A percentile compares a stretch with the other conserved stretches of the same genome.
These are phyloP conservation scores for Trypanosoma avium DNA, from an alignment of 208 protist species.

Conservation along the genomic window DNA sequence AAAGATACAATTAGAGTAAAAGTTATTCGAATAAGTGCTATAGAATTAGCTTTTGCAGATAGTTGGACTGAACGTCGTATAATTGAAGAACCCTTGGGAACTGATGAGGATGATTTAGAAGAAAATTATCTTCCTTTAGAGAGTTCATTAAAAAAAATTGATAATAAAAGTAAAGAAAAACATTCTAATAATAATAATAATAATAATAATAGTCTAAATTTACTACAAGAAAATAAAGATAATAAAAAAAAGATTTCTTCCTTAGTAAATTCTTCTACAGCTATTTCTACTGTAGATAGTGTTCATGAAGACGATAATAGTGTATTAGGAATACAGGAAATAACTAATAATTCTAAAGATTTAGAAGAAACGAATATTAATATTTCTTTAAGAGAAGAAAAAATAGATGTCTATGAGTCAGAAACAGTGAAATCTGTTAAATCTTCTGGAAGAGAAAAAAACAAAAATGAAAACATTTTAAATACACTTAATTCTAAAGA, in stretches of 20 bases:
- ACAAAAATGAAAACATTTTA: too few species aligned
- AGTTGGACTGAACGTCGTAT: slow-evolving; percentile 26
- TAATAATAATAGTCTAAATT: too few species aligned
- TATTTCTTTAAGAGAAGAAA: too few species aligned
- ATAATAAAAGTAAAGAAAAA: background rate
- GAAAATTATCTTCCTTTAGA: background rate
- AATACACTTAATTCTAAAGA: too few species aligned
- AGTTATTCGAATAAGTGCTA: slow-evolving; percentile 5
- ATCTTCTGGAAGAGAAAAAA: too few species aligned
- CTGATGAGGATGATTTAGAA: background rate
- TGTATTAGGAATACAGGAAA: background rate
- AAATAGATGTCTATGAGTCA: too few species aligned
- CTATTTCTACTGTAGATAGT: slow-evolving; percentile 17
- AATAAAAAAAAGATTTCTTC: background rate
- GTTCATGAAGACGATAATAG: slow-evolving; percentile 10
- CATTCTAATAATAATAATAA: background rate
- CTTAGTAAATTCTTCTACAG: background rate
- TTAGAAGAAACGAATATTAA: background rate
- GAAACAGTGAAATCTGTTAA: too few species aligned
- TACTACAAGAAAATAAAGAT: too few species aligned
- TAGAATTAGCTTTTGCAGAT: slow-evolving; percentile 24
- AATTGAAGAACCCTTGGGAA: slow-evolving; percentile 17
- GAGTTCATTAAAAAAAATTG: background rate
- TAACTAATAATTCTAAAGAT: background rate
- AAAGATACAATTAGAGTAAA: slow-evolving; percentile 10